Evolutionary conservation across 352 stramenopile species (phyloP).

Genomic region (Elongisporangium prolatum): DNA sequence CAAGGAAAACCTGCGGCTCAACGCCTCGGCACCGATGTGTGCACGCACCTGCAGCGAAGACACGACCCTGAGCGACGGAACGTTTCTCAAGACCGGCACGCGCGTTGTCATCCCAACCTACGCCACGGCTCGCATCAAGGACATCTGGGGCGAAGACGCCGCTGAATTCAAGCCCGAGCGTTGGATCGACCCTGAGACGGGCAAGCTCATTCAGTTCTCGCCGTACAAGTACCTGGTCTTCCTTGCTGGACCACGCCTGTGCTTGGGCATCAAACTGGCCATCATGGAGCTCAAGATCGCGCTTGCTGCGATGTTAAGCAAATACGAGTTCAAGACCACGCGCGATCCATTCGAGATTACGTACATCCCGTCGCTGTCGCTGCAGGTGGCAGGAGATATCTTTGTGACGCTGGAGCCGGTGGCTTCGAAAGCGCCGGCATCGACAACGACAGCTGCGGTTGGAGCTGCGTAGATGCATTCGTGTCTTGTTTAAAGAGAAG

Average conservation of each 20-base stretch:
- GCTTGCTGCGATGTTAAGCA: conserved; percentile 42
- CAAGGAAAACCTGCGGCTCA: conserved; percentile 51
- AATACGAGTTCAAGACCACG: conserved; percentile 40
- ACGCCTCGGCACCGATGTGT: conserved; percentile 54
- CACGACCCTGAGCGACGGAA: conserved; percentile 63
- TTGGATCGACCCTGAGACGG: conserved; percentile 41
- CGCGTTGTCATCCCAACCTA: conserved; percentile 62
- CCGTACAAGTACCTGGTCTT: conserved; percentile 69
- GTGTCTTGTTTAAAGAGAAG: not conserved
- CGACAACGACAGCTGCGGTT: not conserved
- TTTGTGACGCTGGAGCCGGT: conserved; percentile 3
- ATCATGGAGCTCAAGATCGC: conserved; percentile 62
- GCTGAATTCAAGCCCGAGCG: conserved; percentile 62
- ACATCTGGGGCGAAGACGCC: conserved; percentile 60
- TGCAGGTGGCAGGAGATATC: conserved; percentile 32
- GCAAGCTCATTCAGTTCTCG: conserved; percentile 39
- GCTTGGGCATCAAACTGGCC: conserved; percentile 61
- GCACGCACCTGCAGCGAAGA: conserved; percentile 43
- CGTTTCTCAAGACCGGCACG: conserved; percentile 45
- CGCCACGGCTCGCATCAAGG: conserved; percentile 43
- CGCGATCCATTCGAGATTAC: conserved; percentile 34
- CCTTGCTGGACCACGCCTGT: conserved; percentile 56
- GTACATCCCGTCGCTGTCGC: conserved; percentile 38
- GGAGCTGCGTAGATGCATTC: not conserved
- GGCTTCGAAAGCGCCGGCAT: not conserved